These are phyloP conservation scores for Coniella lustricola DNA, from an alignment of 2,329 filamentous ascomycete species.

Conservation along the genomic window DNA sequence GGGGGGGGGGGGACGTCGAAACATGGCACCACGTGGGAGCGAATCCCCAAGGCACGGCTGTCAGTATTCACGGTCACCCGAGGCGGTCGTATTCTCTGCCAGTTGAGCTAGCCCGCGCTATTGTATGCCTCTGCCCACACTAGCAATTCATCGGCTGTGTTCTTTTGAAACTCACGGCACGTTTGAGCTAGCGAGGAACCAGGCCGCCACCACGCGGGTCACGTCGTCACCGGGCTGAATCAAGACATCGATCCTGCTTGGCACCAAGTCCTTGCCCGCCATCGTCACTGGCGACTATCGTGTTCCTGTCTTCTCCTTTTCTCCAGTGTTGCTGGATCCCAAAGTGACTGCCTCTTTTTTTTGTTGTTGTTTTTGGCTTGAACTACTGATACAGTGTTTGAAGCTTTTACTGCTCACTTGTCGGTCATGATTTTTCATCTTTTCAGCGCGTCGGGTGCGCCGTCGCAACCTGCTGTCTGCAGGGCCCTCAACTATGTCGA, in stretches of 20 bases:
- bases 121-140: background rate
- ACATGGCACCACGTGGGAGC: too few relatives aligned
- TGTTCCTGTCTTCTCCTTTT: background rate
- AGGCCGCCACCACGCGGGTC: constrained; percentile 1
- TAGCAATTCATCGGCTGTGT: background rate
- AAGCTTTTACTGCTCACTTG: too few relatives aligned
- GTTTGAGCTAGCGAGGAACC: background rate
- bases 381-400: too few relatives aligned
- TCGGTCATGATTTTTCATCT: background rate
- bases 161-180: background rate
- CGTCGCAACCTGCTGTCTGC: background rate
- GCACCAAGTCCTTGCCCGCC: too few relatives aligned
- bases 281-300: too few relatives aligned
- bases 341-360: background rate
- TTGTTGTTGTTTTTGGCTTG: background rate
- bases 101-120: background rate
- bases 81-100: background rate
- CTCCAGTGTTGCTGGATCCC: background rate
- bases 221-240: constrained; percentile 1
- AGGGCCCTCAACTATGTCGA: constrained; percentile 4
- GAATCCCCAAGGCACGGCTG: too few relatives aligned
- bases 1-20: too few relatives aligned
- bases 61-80: background rate
- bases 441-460: background rate
- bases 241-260: background rate